A percentile compares a stretch with the other conserved stretches of the same genome.
Evolutionary conservation across 768 basidiomycete genomes (phyloP).

Genomic region (Crepidotus variabilis): DNA sequence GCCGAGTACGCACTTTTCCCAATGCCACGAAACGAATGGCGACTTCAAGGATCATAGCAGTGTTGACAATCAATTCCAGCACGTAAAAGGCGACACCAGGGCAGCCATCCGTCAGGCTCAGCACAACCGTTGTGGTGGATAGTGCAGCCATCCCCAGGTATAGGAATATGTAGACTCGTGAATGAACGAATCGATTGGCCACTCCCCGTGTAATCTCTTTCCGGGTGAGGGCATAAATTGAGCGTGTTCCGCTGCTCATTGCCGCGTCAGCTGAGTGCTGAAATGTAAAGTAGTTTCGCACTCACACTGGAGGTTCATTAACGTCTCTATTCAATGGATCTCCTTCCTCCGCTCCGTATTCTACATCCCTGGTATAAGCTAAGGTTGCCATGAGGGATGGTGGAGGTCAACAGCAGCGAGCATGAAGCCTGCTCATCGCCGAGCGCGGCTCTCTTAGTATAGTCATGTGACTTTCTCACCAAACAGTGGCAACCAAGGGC

Average conservation of each 20-base stretch:
- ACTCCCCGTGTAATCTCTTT: slow-evolving; percentile 81
- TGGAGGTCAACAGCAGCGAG: slow-evolving; percentile 2
- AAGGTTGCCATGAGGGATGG: slow-evolving; percentile 33
- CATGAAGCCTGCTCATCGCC: not conserved
- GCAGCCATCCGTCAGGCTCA: slow-evolving; percentile 81
- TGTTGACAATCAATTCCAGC: slow-evolving; percentile 85
- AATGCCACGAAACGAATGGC: slow-evolving; percentile 88
- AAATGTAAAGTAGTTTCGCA: slow-evolving; percentile 12
- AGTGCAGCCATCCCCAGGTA: slow-evolving; percentile 88
- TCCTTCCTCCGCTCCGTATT: slow-evolving; percentile 26
- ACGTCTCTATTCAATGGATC: slow-evolving; percentile 31
- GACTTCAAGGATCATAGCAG: slow-evolving; percentile 93
- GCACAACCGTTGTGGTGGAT: slow-evolving; percentile 79
- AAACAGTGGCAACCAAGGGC: slow-evolving; percentile 5
- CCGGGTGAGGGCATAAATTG: slow-evolving; percentile 82
- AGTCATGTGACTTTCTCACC: not conserved
- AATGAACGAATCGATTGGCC: slow-evolving; percentile 89
- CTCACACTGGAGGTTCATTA: slow-evolving; percentile 23
- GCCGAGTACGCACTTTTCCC: slow-evolving; percentile 64
- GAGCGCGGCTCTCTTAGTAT: not conserved
- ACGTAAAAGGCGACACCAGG: slow-evolving; percentile 87
- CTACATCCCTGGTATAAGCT: slow-evolving; percentile 29
- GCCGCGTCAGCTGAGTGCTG: slow-evolving; percentile 12
- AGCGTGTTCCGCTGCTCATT: slow-evolving; percentile 59
- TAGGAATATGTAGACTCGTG: slow-evolving; percentile 79